A percentile compares a stretch with the other conserved stretches of the same genome.
These are phyloP conservation scores for Phialophora tarda DNA, from an alignment of 2,329 filamentous ascomycete species.

Conservation along the genomic window DNA sequence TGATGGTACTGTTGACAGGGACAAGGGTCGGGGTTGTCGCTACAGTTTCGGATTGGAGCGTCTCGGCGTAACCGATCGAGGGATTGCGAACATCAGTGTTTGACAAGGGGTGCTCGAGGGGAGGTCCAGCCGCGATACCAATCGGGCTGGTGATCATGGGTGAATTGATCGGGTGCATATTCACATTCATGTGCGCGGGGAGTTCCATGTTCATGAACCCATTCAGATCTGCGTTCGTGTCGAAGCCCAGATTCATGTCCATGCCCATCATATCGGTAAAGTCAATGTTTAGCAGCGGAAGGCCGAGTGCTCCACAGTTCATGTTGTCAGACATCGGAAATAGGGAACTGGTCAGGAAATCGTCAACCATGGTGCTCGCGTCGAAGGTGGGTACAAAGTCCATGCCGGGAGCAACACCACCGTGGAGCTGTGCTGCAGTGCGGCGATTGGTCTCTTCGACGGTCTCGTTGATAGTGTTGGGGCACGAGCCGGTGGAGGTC, in stretches of 20 bases:
- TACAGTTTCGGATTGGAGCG: neutral
- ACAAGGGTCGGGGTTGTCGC: neutral
- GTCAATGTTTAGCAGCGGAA: neutral
- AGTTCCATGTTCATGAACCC: neutral
- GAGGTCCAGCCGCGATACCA: neutral
- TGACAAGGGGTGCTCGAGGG: neutral
- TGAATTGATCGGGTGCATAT: neutral
- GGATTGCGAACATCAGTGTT: neutral
- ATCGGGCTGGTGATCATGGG: neutral
- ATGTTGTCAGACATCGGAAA: neutral
- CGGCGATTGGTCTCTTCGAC: constrained; percentile 12
- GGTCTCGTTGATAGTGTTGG: constrained; percentile 12
- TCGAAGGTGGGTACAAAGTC: neutral
- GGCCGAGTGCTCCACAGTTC: neutral
- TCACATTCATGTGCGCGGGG: neutral
- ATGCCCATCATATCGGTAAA: neutral
- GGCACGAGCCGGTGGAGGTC: constrained; percentile 11
- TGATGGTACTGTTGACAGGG: neutral
- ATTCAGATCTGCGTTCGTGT: neutral
- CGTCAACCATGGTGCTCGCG: neutral
- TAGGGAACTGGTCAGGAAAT: neutral
- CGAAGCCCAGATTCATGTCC: neutral
- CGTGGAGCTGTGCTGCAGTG: neutral
- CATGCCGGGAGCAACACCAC: neutral
- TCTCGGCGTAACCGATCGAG: neutral